A percentile compares a stretch with the other conserved stretches of the same genome.
Evolutionary conservation across 305 asterid species (phyloP).

Genomic region (Solanum aculeatissimum): DNA sequence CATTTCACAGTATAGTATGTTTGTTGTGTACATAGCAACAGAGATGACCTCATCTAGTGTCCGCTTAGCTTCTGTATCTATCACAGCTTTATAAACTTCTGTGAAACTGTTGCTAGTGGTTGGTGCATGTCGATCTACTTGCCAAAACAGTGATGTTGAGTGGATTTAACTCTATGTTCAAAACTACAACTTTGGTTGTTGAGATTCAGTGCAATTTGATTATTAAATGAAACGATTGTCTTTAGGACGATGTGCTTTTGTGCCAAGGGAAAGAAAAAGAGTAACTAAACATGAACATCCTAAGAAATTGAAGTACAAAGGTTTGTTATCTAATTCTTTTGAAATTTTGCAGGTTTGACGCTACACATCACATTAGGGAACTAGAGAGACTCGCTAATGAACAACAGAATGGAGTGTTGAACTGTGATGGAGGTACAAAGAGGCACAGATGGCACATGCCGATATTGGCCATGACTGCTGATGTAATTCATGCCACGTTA

Average conservation of each 20-base stretch:
- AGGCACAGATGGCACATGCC: conserved; percentile 54
- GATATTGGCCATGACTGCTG: conserved; percentile 91
- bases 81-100: neutral
- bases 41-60: neutral
- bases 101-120: neutral
- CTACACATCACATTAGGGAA: conserved; percentile 57
- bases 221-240: neutral
- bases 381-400: conserved; percentile 53
- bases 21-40: neutral
- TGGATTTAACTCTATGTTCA: neutral
- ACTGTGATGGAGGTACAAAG: conserved; percentile 2
- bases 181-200: neutral
- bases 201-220: neutral
- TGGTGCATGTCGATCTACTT: neutral
- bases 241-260: neutral
- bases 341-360: conserved; percentile 53
- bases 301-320: neutral
- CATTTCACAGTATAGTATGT: neutral
- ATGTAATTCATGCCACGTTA: conserved; percentile 69
- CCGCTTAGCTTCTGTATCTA: neutral
- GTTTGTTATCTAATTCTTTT: neutral
- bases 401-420: conserved; percentile 16
- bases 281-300: neutral
- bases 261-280: neutral
- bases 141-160: neutral